Evolutionary conservation across 1,139 yeast genomes (phyloP).

Genomic region (Yamadazyma oceani): DNA sequence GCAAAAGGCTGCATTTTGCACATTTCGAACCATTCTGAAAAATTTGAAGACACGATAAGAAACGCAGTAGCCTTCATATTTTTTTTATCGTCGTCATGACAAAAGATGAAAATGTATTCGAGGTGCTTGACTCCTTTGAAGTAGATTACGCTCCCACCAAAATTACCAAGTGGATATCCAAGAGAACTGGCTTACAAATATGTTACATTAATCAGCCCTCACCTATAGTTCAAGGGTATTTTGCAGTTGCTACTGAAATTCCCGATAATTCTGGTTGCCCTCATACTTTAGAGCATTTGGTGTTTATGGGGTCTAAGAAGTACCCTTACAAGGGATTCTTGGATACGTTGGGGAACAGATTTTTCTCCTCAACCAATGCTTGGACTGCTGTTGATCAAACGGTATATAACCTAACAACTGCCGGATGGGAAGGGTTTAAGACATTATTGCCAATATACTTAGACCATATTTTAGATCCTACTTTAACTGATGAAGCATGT

Average conservation of each 20-base stretch:
- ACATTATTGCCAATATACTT: constrained; percentile 82
- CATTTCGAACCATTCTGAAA: background rate
- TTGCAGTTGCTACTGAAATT: constrained; percentile 94
- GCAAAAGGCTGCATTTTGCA: too few relatives aligned
- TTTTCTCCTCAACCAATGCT: constrained; percentile 89
- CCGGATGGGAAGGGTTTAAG: constrained; percentile 96
- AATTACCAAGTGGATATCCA: constrained; percentile 71
- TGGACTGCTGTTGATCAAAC: constrained; percentile 98
- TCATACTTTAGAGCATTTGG: constrained; percentile 91
- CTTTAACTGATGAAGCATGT: constrained; percentile 86
- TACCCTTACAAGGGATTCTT: constrained; percentile 91
- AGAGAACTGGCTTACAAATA: constrained; percentile 78
- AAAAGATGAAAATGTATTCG: constrained; percentile 5
- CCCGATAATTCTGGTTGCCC: constrained; percentile 88
- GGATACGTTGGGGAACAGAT: constrained; percentile 82
- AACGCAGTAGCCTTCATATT: too few relatives aligned
- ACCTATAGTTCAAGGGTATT: constrained; percentile 89
- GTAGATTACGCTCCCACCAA: constrained; percentile 64
- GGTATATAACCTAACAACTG: constrained; percentile 85
- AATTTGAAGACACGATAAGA: background rate
- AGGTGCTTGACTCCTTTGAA: constrained; percentile 36
- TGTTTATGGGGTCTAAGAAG: constrained; percentile 90
- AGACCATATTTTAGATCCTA: constrained; percentile 84
- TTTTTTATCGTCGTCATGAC: background rate
- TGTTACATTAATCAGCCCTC: constrained; percentile 77